phyloP scores from a whole-genome alignment of 352 stramenopile genomes.

The Phytophthora europaea region DNA sequence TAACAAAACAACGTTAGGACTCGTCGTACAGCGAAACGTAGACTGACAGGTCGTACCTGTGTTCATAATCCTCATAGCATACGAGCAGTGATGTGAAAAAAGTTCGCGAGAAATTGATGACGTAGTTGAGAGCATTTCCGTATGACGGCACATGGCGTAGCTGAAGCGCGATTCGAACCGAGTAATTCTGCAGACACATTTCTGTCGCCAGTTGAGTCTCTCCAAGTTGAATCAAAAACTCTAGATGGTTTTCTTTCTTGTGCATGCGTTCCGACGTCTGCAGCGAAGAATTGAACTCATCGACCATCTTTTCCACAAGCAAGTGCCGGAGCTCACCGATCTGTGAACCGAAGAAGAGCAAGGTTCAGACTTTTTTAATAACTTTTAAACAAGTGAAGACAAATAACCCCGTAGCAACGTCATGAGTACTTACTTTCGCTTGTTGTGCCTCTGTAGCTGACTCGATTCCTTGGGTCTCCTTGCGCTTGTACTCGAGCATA shows the following conservation, averaged over 20 bases:
- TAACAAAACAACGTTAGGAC: neutral
- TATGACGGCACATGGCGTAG: constrained; percentile 79
- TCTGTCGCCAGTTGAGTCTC: constrained; percentile 74
- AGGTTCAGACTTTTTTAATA: neutral
- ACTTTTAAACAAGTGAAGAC: neutral
- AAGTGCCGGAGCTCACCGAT: constrained; percentile 62
- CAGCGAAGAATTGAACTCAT: constrained; percentile 83
- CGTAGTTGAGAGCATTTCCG: constrained; percentile 81
- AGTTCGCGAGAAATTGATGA: constrained; percentile 84
- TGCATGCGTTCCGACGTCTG: constrained; percentile 86
- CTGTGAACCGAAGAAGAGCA: constrained; percentile 20
- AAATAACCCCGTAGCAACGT: neutral
- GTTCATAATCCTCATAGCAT: constrained; percentile 85
- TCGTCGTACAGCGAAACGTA: neutral
- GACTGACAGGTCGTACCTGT: constrained; percentile 46
- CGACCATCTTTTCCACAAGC: constrained; percentile 70
- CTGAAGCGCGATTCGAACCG: constrained; percentile 78
- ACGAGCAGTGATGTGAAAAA: constrained; percentile 90
- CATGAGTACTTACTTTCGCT: constrained; percentile 38
- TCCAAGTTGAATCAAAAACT: constrained; percentile 78
- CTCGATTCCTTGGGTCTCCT: constrained; percentile 48
- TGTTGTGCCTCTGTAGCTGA: constrained; percentile 55
- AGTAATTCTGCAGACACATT: constrained; percentile 89
- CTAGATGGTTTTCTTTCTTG: constrained; percentile 84
- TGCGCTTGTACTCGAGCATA: constrained; percentile 64